These are phyloP conservation scores for Fusarium heterosporum DNA, from an alignment of 2,329 filamentous ascomycete species.

Conservation along the genomic window DNA sequence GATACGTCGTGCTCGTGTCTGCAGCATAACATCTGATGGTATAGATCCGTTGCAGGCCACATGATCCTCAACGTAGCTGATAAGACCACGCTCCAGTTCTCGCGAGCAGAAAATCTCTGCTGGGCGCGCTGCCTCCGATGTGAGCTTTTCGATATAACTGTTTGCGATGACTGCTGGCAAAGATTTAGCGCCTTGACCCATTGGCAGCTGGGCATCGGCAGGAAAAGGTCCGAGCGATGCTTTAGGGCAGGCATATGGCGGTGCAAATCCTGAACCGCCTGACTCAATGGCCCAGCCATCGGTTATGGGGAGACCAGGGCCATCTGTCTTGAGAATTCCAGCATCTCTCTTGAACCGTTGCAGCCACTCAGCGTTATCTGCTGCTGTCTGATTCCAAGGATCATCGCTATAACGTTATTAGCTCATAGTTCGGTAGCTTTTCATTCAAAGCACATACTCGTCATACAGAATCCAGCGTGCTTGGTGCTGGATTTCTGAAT, in stretches of 20 bases:
- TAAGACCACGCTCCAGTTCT: constrained; percentile 67
- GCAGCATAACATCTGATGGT: constrained; percentile 62
- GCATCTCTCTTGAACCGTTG: constrained; percentile 70
- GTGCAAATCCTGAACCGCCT: constrained; percentile 66
- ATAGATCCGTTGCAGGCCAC: constrained; percentile 55
- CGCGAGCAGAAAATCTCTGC: constrained; percentile 68
- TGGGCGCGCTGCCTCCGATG: constrained; percentile 58
- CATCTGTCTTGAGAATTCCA: constrained; percentile 62
- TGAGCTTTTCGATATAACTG: constrained; percentile 60
- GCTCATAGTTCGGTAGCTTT: background rate
- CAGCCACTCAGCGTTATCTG: constrained; percentile 73
- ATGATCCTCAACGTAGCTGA: constrained; percentile 59
- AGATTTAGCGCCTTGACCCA: constrained; percentile 54
- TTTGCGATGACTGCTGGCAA: constrained; percentile 61
- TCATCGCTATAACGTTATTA: constrained; percentile 62
- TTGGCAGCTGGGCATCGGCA: constrained; percentile 49
- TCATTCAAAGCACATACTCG: constrained; percentile 58
- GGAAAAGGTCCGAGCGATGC: constrained; percentile 52
- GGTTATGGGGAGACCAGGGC: constrained; percentile 61
- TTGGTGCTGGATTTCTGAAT: constrained; percentile 73
- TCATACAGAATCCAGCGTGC: constrained; percentile 73
- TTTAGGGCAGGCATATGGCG: constrained; percentile 64
- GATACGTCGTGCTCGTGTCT: constrained; percentile 61
- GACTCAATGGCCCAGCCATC: constrained; percentile 61
- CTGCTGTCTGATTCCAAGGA: constrained; percentile 72